Evolutionary conservation across 2,329 filamentous ascomycete species (phyloP).

Genomic region (Colletotrichum tropicale): DNA sequence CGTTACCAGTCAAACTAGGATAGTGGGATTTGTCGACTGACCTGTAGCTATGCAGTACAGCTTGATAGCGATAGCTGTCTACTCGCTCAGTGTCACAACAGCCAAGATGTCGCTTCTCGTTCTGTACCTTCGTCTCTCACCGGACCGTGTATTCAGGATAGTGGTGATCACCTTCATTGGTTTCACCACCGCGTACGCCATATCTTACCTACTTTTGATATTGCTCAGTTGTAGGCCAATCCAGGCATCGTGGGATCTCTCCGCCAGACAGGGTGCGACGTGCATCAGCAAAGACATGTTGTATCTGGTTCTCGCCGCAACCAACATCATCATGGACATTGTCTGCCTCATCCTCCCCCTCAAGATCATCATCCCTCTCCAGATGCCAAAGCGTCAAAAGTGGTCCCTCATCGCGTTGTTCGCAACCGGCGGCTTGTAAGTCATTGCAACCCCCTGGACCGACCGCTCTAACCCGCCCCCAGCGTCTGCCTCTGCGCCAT

Average conservation of each 20-base stretch:
- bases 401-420: conserved; percentile 12
- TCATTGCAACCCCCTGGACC: fast-evolving
- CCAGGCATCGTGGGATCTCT: conserved; percentile 8
- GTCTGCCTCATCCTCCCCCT: conserved; percentile 14
- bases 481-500: conserved; percentile 35
- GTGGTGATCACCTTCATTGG: conserved; percentile 31
- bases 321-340: conserved; percentile 19
- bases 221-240: conserved; percentile 14
- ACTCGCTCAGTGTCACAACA: conserved; percentile 16
- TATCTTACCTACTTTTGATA: conserved; percentile 27
- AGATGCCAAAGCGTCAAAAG: conserved; percentile 16
- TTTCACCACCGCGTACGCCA: conserved; percentile 31
- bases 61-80: neutral
- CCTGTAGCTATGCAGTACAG: neutral
- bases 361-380: conserved; percentile 13
- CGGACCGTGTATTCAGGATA: conserved; percentile 30
- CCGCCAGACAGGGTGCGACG: neutral
- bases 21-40: neutral
- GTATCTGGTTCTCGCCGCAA: conserved; percentile 8
- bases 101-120: conserved; percentile 20
- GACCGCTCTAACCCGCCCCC: neutral
- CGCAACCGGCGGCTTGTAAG: conserved; percentile 15
- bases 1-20: too few species aligned
- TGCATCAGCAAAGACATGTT: conserved; percentile 8
- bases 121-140: conserved; percentile 24